Conservation (phyloP, 805 yeast genomes). For the Blastobotrys attinorum region DNA sequence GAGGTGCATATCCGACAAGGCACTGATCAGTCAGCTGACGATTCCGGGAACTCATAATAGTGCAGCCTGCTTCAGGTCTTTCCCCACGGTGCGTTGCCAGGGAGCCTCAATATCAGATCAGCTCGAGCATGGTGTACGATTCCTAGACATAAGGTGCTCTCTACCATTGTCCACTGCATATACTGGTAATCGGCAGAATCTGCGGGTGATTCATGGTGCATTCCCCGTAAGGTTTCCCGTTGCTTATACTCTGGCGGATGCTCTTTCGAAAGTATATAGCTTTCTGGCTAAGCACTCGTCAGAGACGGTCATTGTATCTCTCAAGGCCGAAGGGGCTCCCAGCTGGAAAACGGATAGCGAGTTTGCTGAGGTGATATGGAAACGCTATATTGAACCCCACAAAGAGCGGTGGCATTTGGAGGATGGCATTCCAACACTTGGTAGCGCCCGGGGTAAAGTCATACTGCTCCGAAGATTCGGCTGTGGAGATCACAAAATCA, state of each 20-base stretch:
- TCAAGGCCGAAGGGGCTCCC: conserved; percentile 68
- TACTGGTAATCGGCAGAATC: conserved; percentile 32
- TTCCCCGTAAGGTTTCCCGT: conserved; percentile 62
- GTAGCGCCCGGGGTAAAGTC: conserved; percentile 60
- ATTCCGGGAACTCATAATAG: conserved; percentile 85
- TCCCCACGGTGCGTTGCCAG: conserved; percentile 75
- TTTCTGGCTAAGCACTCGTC: conserved; percentile 45
- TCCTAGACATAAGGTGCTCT: conserved; percentile 60
- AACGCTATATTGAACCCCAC: conserved; percentile 41
- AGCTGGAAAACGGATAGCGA: conserved; percentile 62
- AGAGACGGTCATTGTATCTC: conserved; percentile 58
- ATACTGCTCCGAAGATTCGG: conserved; percentile 65
- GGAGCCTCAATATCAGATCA: conserved; percentile 52
- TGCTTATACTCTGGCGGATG: conserved; percentile 44
- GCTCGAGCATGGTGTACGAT: conserved; percentile 66
- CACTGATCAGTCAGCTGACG: conserved; percentile 44
- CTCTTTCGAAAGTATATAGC: conserved; percentile 49
- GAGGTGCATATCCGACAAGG: conserved; percentile 43
- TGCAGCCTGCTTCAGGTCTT: conserved; percentile 61
- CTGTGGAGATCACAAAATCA: conserved; percentile 36
- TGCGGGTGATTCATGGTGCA: conserved; percentile 66
- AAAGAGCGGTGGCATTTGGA: conserved; percentile 55
- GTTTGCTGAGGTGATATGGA: conserved; percentile 55
- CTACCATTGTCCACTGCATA: conserved; percentile 41
- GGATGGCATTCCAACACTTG: conserved; percentile 47